phyloP scores from a whole-genome alignment of 2,329 filamentous ascomycete genomes.

The Trichoderma sp. region DNA sequence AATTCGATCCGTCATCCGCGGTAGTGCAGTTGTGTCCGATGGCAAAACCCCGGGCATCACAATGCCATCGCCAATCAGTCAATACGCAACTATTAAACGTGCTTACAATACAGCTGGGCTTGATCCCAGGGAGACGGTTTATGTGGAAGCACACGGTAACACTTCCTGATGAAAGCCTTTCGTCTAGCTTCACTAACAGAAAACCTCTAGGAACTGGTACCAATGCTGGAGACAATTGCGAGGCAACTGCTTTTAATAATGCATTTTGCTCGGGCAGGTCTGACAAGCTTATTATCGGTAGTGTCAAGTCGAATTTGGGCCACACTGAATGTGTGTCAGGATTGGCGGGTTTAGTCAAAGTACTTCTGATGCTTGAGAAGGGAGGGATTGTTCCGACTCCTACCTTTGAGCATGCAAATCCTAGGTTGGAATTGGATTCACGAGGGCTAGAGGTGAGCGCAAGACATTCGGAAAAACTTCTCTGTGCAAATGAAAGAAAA shows the following conservation, averaged over 20 bases:
- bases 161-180: background rate
- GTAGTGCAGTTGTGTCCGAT: constrained; percentile 15
- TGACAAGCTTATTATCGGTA: constrained; percentile 15
- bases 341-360: constrained; percentile 16
- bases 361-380: constrained; percentile 18
- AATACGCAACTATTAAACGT: constrained; percentile 10
- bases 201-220: constrained; percentile 11
- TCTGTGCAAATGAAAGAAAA: background rate
- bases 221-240: constrained; percentile 18
- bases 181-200: background rate
- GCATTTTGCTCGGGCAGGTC: constrained; percentile 9
- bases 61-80: constrained; percentile 13
- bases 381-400: constrained; percentile 17
- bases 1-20: constrained; percentile 21
- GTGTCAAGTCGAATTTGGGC: constrained; percentile 17
- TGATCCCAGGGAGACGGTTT: constrained; percentile 16
- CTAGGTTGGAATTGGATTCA: background rate
- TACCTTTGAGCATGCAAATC: constrained; percentile 1
- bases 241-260: constrained; percentile 11
- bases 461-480: background rate
- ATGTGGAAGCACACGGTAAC: constrained; percentile 18
- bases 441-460: background rate
- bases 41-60: constrained; percentile 21
- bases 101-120: constrained; percentile 16
- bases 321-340: constrained; percentile 19